Evolutionary conservation across 2,329 filamentous ascomycete species (phyloP).

Genomic region (Aureobasidium musti): DNA sequence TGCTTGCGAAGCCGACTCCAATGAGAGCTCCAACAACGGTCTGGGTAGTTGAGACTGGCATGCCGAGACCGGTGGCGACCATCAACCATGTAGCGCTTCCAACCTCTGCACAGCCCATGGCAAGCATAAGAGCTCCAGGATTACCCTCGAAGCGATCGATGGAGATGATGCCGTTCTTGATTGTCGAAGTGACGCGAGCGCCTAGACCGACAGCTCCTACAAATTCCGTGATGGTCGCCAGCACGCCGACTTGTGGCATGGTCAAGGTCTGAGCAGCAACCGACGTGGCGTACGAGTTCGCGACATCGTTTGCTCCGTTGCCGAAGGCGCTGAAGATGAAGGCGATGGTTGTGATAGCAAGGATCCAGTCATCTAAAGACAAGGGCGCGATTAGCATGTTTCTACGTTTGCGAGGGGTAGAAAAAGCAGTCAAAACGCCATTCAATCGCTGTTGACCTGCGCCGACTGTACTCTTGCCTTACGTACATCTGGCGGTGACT

Average conservation of each 20-base stretch:
- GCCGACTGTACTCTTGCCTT: too few species aligned
- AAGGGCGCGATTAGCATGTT: too few species aligned
- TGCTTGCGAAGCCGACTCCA: constrained; percentile 59
- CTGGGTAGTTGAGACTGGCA: constrained; percentile 65
- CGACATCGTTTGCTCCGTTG: constrained; percentile 48
- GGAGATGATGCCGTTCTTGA: constrained; percentile 61
- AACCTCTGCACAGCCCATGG: constrained; percentile 50
- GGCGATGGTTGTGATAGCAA: not conserved
- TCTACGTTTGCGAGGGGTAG: too few species aligned
- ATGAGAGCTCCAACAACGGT: constrained; percentile 61
- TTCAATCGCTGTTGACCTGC: too few species aligned
- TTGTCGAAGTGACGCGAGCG: constrained; percentile 60
- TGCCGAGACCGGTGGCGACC: constrained; percentile 55
- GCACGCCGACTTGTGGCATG: constrained; percentile 48
- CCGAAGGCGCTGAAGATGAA: not conserved
- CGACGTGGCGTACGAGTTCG: constrained; percentile 54
- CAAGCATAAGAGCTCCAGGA: constrained; percentile 47
- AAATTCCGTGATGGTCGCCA: constrained; percentile 55
- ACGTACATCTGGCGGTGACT: not conserved
- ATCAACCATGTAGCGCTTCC: constrained; percentile 61
- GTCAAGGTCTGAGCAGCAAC: constrained; percentile 47
- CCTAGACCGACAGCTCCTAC: constrained; percentile 56
- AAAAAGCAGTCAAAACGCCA: too few species aligned
- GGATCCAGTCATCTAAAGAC: constrained; percentile 11
- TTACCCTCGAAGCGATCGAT: constrained; percentile 50